Conservation (phyloP, 2,329 filamentous ascomycete genomes). For the Cordyceps cicadae region DNA sequence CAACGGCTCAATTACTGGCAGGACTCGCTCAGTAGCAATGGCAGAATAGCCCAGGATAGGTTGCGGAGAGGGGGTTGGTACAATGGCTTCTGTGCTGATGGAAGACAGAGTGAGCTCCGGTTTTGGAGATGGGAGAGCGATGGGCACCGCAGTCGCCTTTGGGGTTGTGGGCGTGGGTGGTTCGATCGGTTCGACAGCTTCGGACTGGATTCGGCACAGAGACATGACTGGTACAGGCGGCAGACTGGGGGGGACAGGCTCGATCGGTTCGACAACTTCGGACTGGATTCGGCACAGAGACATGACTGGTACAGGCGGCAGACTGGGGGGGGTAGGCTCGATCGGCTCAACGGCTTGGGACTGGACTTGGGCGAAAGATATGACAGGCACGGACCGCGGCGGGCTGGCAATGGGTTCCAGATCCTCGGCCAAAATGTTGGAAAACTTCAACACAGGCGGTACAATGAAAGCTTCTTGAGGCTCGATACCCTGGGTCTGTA, state of each 20-base stretch:
- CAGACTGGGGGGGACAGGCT: conserved; percentile 14
- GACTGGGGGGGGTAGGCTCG: conserved; percentile 14
- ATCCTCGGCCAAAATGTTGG: conserved; percentile 19
- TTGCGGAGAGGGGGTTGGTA: conserved; percentile 18
- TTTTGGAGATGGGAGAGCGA: conserved; percentile 13
- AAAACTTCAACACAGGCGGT: conserved; percentile 21
- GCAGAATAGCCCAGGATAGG: conserved; percentile 18
- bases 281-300: conserved; percentile 19
- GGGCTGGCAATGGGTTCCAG: conserved; percentile 25
- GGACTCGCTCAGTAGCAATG: conserved; percentile 3
- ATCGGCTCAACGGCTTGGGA: conserved; percentile 25
- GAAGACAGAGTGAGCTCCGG: conserved; percentile 22
- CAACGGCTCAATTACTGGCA: conserved; percentile 22
- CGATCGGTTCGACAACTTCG: conserved; percentile 25
- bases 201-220: conserved; percentile 19
- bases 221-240: conserved; percentile 18
- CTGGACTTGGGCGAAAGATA: conserved; percentile 20
- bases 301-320: conserved; percentile 18
- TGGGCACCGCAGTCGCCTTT: conserved; percentile 8
- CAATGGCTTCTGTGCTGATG: conserved; percentile 22
- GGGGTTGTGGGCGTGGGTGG: conserved; percentile 15
- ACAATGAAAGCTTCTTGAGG: conserved; percentile 23
- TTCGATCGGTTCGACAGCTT: conserved; percentile 25
- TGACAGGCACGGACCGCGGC: conserved; percentile 16
- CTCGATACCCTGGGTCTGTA: conserved; percentile 37